Conservation (phyloP, 768 basidiomycete species). For the Chalciporus chontae region DNA sequence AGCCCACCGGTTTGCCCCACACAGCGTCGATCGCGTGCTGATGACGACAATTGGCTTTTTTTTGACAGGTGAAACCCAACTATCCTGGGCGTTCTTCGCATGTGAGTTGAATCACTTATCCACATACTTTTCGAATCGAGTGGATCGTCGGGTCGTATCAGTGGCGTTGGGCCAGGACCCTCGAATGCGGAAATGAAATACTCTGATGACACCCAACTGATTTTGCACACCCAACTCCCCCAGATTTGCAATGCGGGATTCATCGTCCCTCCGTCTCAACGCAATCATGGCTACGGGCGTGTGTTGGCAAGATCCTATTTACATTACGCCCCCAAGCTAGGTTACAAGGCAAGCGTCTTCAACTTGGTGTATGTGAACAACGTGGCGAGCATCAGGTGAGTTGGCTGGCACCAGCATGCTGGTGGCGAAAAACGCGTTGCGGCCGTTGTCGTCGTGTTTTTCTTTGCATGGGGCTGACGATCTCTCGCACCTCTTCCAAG, state of each 20-base stretch:
- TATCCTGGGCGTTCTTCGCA: slow-evolving; percentile 89
- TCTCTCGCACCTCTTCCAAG: slow-evolving; percentile 29
- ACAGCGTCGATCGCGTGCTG: slow-evolving; percentile 3
- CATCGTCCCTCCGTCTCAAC: slow-evolving; percentile 61
- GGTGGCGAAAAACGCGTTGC: too few relatives aligned
- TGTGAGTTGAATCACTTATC: slow-evolving; percentile 46
- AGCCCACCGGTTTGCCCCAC: neutral
- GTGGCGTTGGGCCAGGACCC: neutral
- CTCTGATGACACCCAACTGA: neutral
- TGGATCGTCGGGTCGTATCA: neutral
- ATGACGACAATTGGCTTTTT: neutral
- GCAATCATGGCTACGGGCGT: slow-evolving; percentile 65
- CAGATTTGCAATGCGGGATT: slow-evolving; percentile 92
- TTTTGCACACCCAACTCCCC: neutral
- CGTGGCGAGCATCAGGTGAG: slow-evolving; percentile 63
- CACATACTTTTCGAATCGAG: neutral
- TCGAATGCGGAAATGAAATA: slow-evolving; percentile 7
- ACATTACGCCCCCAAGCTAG: slow-evolving; percentile 74
- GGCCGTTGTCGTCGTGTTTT: too few relatives aligned
- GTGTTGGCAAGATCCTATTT: slow-evolving; percentile 76
- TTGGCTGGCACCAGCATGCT: neutral
- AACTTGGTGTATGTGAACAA: slow-evolving; percentile 91
- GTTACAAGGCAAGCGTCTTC: slow-evolving; percentile 79
- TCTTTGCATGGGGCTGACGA: neutral
- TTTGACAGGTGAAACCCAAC: slow-evolving; percentile 69